Evolutionary conservation across 768 basidiomycete genomes (phyloP).

Genomic region (Sutorius australiensis): DNA sequence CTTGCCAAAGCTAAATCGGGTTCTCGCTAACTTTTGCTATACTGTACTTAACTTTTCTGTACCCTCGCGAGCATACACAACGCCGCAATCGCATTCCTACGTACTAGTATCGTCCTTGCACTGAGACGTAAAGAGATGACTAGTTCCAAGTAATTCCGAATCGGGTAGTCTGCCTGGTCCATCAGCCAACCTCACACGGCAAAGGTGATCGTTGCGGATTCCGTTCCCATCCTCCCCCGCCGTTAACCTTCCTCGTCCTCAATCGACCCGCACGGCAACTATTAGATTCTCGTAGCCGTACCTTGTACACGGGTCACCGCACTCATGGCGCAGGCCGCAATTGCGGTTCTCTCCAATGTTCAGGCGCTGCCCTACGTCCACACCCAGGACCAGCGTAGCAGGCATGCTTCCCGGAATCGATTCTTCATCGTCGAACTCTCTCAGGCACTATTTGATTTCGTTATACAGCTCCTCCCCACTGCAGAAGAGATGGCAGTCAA

Average conservation of each 20-base stretch:
- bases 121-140: not conserved
- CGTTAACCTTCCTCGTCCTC: slow-evolving; percentile 5
- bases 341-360: slow-evolving; percentile 12
- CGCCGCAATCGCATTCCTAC: not conserved
- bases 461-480: slow-evolving; percentile 87
- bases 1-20: slow-evolving; percentile 6
- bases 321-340: slow-evolving; percentile 30
- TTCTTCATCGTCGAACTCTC: slow-evolving; percentile 76
- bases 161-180: slow-evolving; percentile 21
- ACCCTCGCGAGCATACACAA: slow-evolving; percentile 12
- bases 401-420: slow-evolving; percentile 48
- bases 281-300: slow-evolving; percentile 1
- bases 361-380: slow-evolving; percentile 27
- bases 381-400: slow-evolving; percentile 35
- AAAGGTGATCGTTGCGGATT: slow-evolving; percentile 30
- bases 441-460: slow-evolving; percentile 89
- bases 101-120: not conserved
- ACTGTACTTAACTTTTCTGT: slow-evolving; percentile 11
- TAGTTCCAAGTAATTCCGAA: slow-evolving; percentile 19
- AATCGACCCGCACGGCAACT: slow-evolving; percentile 2
- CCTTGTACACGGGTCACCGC: not conserved
- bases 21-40: slow-evolving; percentile 15
- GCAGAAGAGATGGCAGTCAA: slow-evolving; percentile 89
- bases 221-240: slow-evolving; percentile 14
- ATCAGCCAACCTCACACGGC: slow-evolving; percentile 17